Base-by-base conservation (phyloP, 148 eudicot species). In the Diospyros kaki region DNA sequence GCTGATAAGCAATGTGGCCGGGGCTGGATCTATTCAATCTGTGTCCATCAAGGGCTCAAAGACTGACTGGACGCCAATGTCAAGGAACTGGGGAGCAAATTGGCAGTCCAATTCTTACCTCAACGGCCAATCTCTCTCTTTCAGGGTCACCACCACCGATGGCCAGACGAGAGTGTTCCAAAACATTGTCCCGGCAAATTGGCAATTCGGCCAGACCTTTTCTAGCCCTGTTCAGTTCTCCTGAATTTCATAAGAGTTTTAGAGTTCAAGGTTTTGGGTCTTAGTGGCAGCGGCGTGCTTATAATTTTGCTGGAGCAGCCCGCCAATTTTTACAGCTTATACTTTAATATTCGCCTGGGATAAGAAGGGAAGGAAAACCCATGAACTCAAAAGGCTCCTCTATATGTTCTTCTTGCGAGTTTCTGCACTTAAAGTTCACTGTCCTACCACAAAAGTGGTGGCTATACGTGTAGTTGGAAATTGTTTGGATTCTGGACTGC, bases 21-120 rank as follows among this genome's bases (percentile, higher is more conserved):
- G 84, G 4, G 92, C 97, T 1, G 97, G 98, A 58, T 90, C 97
- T 1, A 83, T 94, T 60, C 78, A 69, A 64, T 87, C 96, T 5
- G 96, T 84, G 7, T 78, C 74, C 2, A 73, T 94, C 42, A 92
- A 94, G 79, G 98, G 98, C 38, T 78, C 95, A 7, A 82, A 61
- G 3, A 91, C 93, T 2, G 77, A 63, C 13, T 94, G 98, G 97
- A 75, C 81, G 73, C 28, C 87, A 4, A 86, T 94, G 93, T 89
- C 98, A 4, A 86, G 92, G 51, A 94, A 94, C 62, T 92, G 98
- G 98, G 98, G 98, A 51, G 88, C 90, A n/a, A 90, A 92, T 70
- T 94, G 97, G 97, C 98, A 94, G 75, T 89, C 97, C 6, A 81
- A 81, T 48, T 69, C 87, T 5, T 90, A 84, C 64, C 84, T 94